Conservation (phyloP, 805 yeast genomes). For the Candida vaughaniae region DNA sequence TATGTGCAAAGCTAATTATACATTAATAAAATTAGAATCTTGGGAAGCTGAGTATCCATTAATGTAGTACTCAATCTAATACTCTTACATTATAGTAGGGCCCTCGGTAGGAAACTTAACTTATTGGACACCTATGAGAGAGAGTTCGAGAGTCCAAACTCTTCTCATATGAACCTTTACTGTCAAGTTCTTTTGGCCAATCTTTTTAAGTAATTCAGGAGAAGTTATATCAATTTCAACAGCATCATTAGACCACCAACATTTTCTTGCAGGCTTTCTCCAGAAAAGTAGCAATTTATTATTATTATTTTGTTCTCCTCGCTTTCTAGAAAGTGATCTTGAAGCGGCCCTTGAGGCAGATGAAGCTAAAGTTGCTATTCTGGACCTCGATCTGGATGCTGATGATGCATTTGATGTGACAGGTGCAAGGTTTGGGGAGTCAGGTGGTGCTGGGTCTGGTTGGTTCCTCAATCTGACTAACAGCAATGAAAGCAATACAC, state of each 20-base stretch:
- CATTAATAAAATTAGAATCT: too few relatives aligned
- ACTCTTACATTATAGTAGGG: too few relatives aligned
- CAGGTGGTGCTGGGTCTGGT: constrained; percentile 33
- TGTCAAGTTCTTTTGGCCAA: constrained; percentile 19
- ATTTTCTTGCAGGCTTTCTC: constrained; percentile 97
- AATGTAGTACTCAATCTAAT: too few relatives aligned
- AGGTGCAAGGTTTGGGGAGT: constrained; percentile 42
- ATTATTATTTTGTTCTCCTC: constrained; percentile 35
- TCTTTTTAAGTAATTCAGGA: constrained; percentile 18
- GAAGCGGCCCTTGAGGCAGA: constrained; percentile 57
- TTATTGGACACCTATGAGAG: constrained; percentile 80
- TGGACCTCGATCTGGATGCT: constrained; percentile 44
- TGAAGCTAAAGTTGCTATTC: constrained; percentile 60
- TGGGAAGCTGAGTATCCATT: too few relatives aligned
- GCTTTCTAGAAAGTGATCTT: constrained; percentile 55
- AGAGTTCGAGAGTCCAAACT: constrained; percentile 94
- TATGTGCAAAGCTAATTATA: constrained; percentile 1
- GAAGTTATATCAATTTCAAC: constrained; percentile 42
- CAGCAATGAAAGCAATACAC: constrained; percentile 83
- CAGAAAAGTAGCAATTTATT: constrained; percentile 82
- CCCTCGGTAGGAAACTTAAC: not conserved
- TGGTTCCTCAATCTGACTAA: constrained; percentile 54
- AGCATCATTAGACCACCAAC: constrained; percentile 89
- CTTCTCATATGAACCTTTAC: constrained; percentile 83
- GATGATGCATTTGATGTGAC: constrained; percentile 42